Conservation (phyloP, 2,329 filamentous ascomycete genomes). For the Colletotrichum truncatum region DNA sequence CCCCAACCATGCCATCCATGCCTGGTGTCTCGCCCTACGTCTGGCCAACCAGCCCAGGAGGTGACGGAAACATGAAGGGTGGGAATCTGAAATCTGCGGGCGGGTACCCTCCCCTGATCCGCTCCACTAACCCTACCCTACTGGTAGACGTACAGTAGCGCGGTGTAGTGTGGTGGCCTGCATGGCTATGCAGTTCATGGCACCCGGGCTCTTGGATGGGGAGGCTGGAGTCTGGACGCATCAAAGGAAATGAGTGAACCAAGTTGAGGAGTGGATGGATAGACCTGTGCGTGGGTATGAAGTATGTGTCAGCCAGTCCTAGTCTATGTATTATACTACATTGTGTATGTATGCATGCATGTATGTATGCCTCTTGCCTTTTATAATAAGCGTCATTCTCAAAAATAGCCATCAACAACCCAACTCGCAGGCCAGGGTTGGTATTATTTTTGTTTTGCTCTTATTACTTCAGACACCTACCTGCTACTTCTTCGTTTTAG, state of each 20-base stretch:
- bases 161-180: not conserved
- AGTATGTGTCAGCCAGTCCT: too few relatives aligned
- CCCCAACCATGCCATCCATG: not conserved
- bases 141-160: constrained; percentile 25
- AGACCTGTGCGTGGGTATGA: too few relatives aligned
- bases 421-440: too few relatives aligned
- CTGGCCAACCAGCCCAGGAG: not conserved
- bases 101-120: constrained; percentile 12
- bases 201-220: not conserved
- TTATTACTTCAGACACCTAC: too few relatives aligned
- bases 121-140: constrained; percentile 17
- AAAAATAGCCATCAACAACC: too few relatives aligned
- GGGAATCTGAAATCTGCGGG: constrained; percentile 12
- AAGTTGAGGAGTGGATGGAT: not conserved
- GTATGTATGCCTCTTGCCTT: too few relatives aligned
- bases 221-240: not conserved
- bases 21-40: not conserved
- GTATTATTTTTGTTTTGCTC: too few relatives aligned
- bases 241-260: constrained; percentile 6
- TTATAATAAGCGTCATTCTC: too few relatives aligned
- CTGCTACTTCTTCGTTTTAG: not conserved
- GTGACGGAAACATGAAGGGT: constrained; percentile 10
- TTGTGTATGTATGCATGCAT: too few relatives aligned
- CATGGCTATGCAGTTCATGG: not conserved
- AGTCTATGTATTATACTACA: too few relatives aligned